Conservation (phyloP, 805 yeast genomes). For the Candida tallmaniae region DNA sequence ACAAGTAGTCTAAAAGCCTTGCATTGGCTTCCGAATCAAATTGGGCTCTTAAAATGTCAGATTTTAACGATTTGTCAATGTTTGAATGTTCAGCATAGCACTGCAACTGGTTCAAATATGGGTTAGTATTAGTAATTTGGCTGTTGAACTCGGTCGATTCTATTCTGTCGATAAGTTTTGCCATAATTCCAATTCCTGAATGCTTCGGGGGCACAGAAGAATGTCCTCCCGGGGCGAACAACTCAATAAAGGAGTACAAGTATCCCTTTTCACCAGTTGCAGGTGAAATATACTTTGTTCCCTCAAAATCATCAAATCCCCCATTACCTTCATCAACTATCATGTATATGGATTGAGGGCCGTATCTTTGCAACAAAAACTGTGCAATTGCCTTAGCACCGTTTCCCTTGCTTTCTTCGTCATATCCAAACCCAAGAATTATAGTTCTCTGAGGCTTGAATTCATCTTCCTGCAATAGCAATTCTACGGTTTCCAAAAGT, state of each 20-base stretch:
- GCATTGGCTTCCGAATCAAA: constrained; percentile 32
- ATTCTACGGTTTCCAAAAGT: constrained; percentile 34
- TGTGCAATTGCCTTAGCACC: constrained; percentile 35
- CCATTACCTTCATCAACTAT: constrained; percentile 41
- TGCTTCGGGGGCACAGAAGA: constrained; percentile 47
- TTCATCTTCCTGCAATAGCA: constrained; percentile 22
- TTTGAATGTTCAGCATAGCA: constrained; percentile 44
- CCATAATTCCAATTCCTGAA: constrained; percentile 45
- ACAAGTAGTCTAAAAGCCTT: constrained; percentile 30
- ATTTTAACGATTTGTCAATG: constrained; percentile 27
- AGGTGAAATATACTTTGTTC: constrained; percentile 38
- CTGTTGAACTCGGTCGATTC: constrained; percentile 36
- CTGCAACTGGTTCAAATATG: constrained; percentile 39
- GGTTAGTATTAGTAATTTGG: constrained; percentile 39
- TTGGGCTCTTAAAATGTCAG: constrained; percentile 36
- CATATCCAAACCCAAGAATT: constrained; percentile 46
- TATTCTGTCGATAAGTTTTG: constrained; percentile 34
- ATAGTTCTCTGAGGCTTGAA: constrained; percentile 43
- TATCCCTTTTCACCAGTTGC: constrained; percentile 49
- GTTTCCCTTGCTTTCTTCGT: constrained; percentile 44
- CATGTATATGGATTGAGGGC: constrained; percentile 39
- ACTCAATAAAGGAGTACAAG: constrained; percentile 34
- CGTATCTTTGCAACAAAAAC: constrained; percentile 32
- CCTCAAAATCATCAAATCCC: constrained; percentile 22
- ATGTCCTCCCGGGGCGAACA: constrained; percentile 48